These are phyloP conservation scores for Talaromyces sp. DNA, from an alignment of 2,329 filamentous ascomycete genomes.

Conservation along the genomic window DNA sequence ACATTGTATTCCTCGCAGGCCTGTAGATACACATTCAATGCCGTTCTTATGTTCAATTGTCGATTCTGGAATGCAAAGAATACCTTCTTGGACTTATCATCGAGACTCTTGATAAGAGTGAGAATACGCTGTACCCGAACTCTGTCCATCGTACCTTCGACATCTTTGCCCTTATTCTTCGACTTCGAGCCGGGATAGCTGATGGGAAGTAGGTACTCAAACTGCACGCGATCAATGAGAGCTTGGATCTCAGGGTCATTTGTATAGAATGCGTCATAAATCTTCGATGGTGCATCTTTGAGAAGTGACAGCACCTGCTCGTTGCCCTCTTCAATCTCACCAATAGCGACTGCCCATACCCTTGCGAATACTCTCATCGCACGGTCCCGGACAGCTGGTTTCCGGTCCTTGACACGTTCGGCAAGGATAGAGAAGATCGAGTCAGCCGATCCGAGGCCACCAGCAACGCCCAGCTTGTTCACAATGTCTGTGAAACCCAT, in stretches of 20 bases:
- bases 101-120: conserved; percentile 73
- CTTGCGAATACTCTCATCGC: conserved; percentile 80
- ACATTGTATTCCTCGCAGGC: conserved; percentile 83
- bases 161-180: conserved; percentile 43
- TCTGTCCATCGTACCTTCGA: conserved; percentile 50
- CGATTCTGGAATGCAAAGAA: conserved; percentile 83
- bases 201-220: conserved; percentile 86
- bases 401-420: conserved; percentile 84
- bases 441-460: conserved; percentile 69
- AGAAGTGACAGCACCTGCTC: conserved; percentile 73
- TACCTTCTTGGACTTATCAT: conserved; percentile 73
- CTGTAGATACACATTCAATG: conserved; percentile 72
- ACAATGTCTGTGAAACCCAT: conserved; percentile 81
- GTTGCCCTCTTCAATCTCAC: conserved; percentile 79
- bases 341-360: conserved; percentile 89
- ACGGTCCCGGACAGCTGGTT: conserved; percentile 74
- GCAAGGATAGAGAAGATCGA: conserved; percentile 79
- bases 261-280: conserved; percentile 84
- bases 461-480: conserved; percentile 72
- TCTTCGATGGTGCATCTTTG: conserved; percentile 75
- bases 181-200: conserved; percentile 71
- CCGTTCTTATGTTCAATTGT: conserved; percentile 70
- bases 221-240: conserved; percentile 77
- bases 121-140: conserved; percentile 82
- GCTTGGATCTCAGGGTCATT: conserved; percentile 85